These are phyloP conservation scores for Macrolepiota albuminosa DNA, from an alignment of 768 basidiomycete species.

Conservation along the genomic window DNA sequence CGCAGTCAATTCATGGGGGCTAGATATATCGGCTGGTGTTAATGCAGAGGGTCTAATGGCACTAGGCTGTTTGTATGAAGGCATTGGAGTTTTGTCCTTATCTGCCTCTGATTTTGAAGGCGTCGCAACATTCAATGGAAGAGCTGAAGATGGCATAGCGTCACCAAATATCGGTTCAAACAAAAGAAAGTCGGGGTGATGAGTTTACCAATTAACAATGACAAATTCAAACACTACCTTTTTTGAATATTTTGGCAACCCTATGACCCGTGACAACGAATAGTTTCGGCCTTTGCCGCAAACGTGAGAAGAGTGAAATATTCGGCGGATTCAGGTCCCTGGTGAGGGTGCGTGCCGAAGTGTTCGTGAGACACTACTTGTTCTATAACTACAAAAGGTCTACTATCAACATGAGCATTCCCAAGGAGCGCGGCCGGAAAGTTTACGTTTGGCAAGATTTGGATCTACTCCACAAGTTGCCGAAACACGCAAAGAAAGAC, in stretches of 20 bases:
- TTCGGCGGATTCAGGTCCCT: no score
- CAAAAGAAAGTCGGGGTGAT: neutral
- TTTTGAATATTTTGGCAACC: no score
- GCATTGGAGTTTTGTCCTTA: conserved; percentile 50
- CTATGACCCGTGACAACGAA: no score
- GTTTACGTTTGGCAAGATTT: neutral
- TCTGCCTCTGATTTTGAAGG: conserved; percentile 45
- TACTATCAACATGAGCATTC: no score
- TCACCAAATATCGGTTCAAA: neutral
- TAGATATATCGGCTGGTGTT: conserved; percentile 68
- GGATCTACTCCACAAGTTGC: neutral
- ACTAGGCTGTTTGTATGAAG: conserved; percentile 34
- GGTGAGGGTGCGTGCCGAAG: no score
- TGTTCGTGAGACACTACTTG: no score
- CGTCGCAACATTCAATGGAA: conserved; percentile 65
- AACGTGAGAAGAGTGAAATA: no score
- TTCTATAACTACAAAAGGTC: no score
- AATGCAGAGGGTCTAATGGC: conserved; percentile 35
- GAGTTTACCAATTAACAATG: neutral
- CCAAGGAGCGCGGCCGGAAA: neutral
- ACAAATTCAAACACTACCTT: neutral
- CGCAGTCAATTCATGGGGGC: conserved; percentile 90
- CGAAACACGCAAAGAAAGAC: neutral
- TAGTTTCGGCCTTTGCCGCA: no score
- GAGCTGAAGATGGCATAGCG: conserved; percentile 47